Evolutionary conservation across 192 early-diverging fungal genomes (phyloP), one percentile per base, ranked within the genome.

Genomic region (Coemansia sp.): DNA sequence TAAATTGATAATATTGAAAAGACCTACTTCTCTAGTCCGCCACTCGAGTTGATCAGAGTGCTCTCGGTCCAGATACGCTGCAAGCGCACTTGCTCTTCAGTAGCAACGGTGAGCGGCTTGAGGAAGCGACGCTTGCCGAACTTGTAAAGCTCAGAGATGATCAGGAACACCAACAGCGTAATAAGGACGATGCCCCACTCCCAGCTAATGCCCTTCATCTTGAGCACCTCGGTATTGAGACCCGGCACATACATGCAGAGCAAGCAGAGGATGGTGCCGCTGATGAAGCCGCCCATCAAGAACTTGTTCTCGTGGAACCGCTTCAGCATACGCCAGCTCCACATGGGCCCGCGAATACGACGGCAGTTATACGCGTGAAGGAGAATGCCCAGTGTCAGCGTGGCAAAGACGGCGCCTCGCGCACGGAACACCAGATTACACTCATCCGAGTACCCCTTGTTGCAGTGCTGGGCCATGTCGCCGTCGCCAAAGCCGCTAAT

Each of bases 301-400:
- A 84, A 83, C 41, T 68, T 73, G 73, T 89, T 90, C 42, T 86
- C 75, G 23, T 66, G 43, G 61, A 80, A 62, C 23, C 71, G 78
- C 43, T 83, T 64, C 18, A 77, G 56, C 76, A 72, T 79, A 59
- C 36, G 59, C 72, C 60, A 65, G 43, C 50, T 72, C 87, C 88
- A 93, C 57, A 85, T 84, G 52, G 86, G 82, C 0, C 88, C 74
- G 36, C 87, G 78, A 23, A 87, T 76, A 48, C 88, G 81, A 28
- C 91, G 88, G 76, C 90, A 92, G 66, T 91, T 93, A 69, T 87
- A 87, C 11, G 85, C 88, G 66, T 93, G 92, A 42, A 92, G 69
- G 12, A 94, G 83, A 31, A 92, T 79, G 45, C 88, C 74, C 25
- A 89, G 64, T 0, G 91, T 90, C 67, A 94, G 79, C 1, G 89